These are phyloP conservation scores for Sphagnum tenellum DNA, from an alignment of 225 moss, liverwort and hornwort genomes.

Conservation along the genomic window DNA sequence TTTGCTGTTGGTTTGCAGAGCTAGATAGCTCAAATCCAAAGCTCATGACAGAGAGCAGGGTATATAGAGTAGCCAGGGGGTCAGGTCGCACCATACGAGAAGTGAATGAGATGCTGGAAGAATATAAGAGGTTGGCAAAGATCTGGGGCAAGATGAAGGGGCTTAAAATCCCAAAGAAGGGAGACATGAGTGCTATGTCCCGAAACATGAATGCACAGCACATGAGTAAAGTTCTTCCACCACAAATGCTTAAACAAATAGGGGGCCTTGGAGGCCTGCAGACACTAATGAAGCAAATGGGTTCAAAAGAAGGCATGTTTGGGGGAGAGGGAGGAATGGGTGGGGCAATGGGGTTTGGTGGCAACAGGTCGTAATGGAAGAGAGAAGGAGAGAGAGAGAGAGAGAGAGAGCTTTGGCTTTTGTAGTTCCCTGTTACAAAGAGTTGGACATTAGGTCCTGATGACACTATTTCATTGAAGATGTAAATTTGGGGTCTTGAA, in stretches of 20 bases:
- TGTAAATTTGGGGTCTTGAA: no score
- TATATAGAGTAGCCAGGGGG: slow-evolving; percentile 76
- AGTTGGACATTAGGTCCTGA: no score
- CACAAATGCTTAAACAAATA: slow-evolving; percentile 86
- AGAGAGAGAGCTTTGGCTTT: no score
- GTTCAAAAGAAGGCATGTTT: slow-evolving; percentile 77
- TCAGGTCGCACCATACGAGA: slow-evolving; percentile 58
- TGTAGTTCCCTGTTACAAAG: no score
- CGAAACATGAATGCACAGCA: slow-evolving; percentile 79
- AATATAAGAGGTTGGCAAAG: slow-evolving; percentile 68
- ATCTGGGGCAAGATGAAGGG: slow-evolving; percentile 91
- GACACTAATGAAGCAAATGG: slow-evolving; percentile 83
- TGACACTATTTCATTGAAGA: no score
- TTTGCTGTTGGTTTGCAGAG: slow-evolving; percentile 24
- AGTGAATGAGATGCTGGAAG: slow-evolving; percentile 79
- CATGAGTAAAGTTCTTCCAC: slow-evolving; percentile 82
- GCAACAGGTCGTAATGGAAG: no score
- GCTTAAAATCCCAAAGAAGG: slow-evolving; percentile 77
- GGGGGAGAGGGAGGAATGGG: slow-evolving; percentile 37
- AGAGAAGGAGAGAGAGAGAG: no score
- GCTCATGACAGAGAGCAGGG: slow-evolving; percentile 70
- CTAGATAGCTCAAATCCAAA: slow-evolving; percentile 82
- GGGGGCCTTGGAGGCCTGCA: slow-evolving; percentile 77
- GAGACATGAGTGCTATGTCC: slow-evolving; percentile 73
- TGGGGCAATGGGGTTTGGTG: no score